Base-by-base conservation (phyloP, 2,329 filamentous ascomycete species). In the Claviceps quebecensis region DNA sequence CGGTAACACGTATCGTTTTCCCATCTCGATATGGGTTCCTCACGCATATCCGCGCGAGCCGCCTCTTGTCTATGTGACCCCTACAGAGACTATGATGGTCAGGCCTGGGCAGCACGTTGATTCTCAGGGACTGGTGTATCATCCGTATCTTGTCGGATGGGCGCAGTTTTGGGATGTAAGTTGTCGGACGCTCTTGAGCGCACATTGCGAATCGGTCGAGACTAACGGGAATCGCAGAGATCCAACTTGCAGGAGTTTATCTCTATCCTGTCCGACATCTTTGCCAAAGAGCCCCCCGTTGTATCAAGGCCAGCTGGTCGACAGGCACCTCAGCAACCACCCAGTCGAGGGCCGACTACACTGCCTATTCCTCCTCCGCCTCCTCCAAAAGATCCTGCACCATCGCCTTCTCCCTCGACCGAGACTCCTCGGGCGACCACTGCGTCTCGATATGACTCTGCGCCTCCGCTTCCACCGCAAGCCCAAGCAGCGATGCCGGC, bases 51-150 rank as follows among this genome's bases (percentile, higher is more conserved):
- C 93, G 1, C 76, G 80, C 55, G 87, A 95, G 60, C 76, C 88
- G 0, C 93, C 93, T 1, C 77, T 97, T 46, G 80, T 85, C 53
- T 97, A 95, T 66, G 87, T 97, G 43, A 90, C 83, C 6, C 90
- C 93, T 2, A 87, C 86, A 5, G 84, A 87, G 57, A 86, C 82
- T 56, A 97, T 98, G 88, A 70, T 86, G 57, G 84, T 98, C 43
- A 79, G 91, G 19, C 88, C 90, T 1, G 93, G 93, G 0, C 93
- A 98, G 64, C 89, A 98, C 72, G 89, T 98, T 54, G 89, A 93
- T 62, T 83, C 87, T 5, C 91, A 97, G 61, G 93, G 93, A 26
- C 84, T 87, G 64, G 80, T 97, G 56, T 98, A 97, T 65, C 93
- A 98, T 65, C 93, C 93, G 39, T 98, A 97, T 65, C 72, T 98